These are phyloP conservation scores for Phytophthora chlamydospora DNA, from an alignment of 352 stramenopile species.

Conservation along the genomic window DNA sequence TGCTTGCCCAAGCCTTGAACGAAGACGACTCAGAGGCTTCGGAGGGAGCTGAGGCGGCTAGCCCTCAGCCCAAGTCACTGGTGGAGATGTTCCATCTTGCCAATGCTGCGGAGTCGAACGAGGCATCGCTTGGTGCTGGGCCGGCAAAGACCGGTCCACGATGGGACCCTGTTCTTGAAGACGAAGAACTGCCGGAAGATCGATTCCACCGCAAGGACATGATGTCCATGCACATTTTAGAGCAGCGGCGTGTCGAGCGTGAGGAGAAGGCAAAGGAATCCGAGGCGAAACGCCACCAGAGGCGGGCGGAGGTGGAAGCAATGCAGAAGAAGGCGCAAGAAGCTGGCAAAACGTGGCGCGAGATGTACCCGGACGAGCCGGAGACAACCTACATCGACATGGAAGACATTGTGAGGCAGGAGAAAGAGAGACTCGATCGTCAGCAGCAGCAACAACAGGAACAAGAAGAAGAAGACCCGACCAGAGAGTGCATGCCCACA, in stretches of 20 bases:
- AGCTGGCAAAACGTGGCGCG: slow-evolving; percentile 72
- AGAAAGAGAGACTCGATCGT: slow-evolving; percentile 45
- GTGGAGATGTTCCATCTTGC: slow-evolving; percentile 75
- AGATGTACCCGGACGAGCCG: slow-evolving; percentile 82
- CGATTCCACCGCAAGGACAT: slow-evolving; percentile 82
- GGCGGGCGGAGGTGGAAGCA: slow-evolving; percentile 55
- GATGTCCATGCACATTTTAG: slow-evolving; percentile 88
- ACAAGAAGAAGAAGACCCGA: slow-evolving; percentile 21
- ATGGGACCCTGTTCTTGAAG: slow-evolving; percentile 74
- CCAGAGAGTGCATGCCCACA: slow-evolving; percentile 36
- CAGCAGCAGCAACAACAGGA: slow-evolving; percentile 30
- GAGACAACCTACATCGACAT: slow-evolving; percentile 84
- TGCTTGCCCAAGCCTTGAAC: slow-evolving; percentile 59
- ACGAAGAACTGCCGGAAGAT: slow-evolving; percentile 83
- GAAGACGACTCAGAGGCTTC: slow-evolving; percentile 18
- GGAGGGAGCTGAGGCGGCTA: neutral
- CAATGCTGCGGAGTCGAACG: slow-evolving; percentile 23
- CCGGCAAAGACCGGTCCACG: slow-evolving; percentile 13
- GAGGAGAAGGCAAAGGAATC: slow-evolving; percentile 68
- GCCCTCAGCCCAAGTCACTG: slow-evolving; percentile 52
- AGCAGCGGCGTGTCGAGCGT: slow-evolving; percentile 65
- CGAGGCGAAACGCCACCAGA: slow-evolving; percentile 49
- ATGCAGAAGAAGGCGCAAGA: slow-evolving; percentile 58
- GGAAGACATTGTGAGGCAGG: slow-evolving; percentile 65
- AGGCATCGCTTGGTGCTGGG: neutral